These are phyloP conservation scores for Dendrocalamus sinicus DNA, from an alignment of 176 grass and related monocot genomes.

Conservation along the genomic window DNA sequence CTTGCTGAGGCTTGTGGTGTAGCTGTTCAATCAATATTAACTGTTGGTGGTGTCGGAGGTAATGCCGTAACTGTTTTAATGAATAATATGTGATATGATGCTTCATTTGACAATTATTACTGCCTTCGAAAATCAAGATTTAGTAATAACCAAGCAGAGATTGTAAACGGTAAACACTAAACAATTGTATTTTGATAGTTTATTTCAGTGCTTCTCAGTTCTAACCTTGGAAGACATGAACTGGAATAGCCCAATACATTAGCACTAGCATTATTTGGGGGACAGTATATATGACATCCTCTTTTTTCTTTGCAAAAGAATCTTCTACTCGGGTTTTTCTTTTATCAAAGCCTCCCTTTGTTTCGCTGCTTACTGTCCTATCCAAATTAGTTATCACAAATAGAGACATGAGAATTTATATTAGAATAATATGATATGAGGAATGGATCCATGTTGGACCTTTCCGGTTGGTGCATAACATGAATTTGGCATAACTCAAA, in stretches of 20 bases:
- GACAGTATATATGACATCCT: neutral
- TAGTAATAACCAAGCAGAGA: neutral
- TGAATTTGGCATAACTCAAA: conserved; percentile 1
- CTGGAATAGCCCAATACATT: neutral
- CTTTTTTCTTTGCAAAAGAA: neutral
- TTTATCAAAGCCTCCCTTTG: neutral
- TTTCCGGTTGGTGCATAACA: neutral
- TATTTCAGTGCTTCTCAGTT: neutral
- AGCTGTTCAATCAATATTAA: conserved; percentile 92
- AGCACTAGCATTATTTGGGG: neutral
- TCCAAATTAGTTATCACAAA: conserved; percentile 11
- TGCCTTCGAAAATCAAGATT: conserved; percentile 3
- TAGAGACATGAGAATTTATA: neutral
- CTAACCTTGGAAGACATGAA: neutral
- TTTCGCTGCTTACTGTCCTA: neutral
- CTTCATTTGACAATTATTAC: conserved; percentile 13
- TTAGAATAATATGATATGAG: conserved; percentile 19
- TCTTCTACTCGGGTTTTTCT: neutral
- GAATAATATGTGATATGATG: neutral
- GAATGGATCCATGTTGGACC: conserved; percentile 22
- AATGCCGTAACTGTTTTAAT: conserved; percentile 34
- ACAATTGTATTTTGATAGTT: neutral
- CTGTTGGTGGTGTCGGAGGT: conserved; percentile 99
- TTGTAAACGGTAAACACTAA: neutral
- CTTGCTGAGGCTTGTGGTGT: conserved; percentile 87